Evolutionary conservation across 768 basidiomycete species (phyloP).

Genomic region (Tricholoma matsutake): DNA sequence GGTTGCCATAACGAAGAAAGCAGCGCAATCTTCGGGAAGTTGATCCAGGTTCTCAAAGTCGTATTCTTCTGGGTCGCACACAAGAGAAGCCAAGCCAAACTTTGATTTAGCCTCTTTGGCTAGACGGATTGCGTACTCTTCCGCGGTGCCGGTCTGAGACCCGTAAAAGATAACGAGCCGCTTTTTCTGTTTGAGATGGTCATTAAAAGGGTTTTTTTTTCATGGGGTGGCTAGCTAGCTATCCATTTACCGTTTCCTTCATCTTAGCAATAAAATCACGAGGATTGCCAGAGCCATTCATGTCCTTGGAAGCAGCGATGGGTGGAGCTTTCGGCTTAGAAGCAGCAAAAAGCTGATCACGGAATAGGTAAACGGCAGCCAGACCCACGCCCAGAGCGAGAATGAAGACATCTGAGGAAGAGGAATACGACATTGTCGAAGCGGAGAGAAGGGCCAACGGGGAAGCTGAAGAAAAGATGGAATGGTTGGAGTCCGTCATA

Average conservation of each 20-base stretch:
- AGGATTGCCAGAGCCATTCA: slow-evolving; percentile 81
- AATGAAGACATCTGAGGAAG: slow-evolving; percentile 70
- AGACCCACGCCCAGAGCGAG: slow-evolving; percentile 72
- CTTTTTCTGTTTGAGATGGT: slow-evolving; percentile 67
- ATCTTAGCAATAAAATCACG: slow-evolving; percentile 93
- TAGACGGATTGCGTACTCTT: slow-evolving; percentile 95
- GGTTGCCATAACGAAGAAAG: slow-evolving; percentile 95
- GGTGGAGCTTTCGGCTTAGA: slow-evolving; percentile 61
- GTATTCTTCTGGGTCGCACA: slow-evolving; percentile 98
- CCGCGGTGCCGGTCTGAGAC: slow-evolving; percentile 97
- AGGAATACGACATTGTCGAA: slow-evolving; percentile 52
- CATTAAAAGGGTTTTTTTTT: slow-evolving; percentile 4
- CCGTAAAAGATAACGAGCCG: slow-evolving; percentile 97
- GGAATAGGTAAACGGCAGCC: slow-evolving; percentile 79
- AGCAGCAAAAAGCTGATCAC: slow-evolving; percentile 72
- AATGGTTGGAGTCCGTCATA: slow-evolving; percentile 35
- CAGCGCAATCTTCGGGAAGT: slow-evolving; percentile 82
- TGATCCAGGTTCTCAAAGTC: slow-evolving; percentile 96
- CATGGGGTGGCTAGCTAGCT: background rate
- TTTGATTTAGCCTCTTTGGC: slow-evolving; percentile 98
- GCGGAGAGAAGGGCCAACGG: slow-evolving; percentile 28
- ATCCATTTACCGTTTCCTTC: slow-evolving; percentile 77
- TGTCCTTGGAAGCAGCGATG: slow-evolving; percentile 37
- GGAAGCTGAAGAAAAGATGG: slow-evolving; percentile 39
- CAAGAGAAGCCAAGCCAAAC: slow-evolving; percentile 91